Conservation (phyloP, 768 basidiomycete genomes). For the Panellus pusillus region DNA sequence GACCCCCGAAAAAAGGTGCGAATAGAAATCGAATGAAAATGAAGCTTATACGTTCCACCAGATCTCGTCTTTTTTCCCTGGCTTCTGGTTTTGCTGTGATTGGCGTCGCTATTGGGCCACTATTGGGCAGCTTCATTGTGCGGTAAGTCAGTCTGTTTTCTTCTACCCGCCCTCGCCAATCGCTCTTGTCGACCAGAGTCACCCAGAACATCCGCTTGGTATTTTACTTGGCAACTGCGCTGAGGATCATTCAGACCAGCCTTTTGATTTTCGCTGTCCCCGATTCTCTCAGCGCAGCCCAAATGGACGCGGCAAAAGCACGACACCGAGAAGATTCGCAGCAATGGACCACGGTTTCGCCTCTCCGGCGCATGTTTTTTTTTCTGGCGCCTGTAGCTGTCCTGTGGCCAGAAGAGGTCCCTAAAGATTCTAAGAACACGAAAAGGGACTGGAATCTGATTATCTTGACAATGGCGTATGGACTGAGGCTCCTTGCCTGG, state of each 20-base stretch:
- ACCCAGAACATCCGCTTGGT: slow-evolving; percentile 60
- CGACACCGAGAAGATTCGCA: slow-evolving; percentile 33
- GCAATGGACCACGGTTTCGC: slow-evolving; percentile 24
- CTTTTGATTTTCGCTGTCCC: slow-evolving; percentile 65
- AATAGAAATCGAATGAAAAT: too few species aligned
- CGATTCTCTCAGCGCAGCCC: slow-evolving; percentile 64
- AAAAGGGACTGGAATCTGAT: slow-evolving; percentile 65
- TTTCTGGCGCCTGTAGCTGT: slow-evolving; percentile 75
- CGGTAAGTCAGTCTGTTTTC: slow-evolving; percentile 19
- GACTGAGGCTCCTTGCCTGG: slow-evolving; percentile 47
- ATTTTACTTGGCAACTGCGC: slow-evolving; percentile 62
- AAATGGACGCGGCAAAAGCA: slow-evolving; percentile 37
- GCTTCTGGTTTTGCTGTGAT: slow-evolving; percentile 65
- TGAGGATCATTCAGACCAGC: slow-evolving; percentile 51
- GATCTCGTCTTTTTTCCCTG: slow-evolving; percentile 67
- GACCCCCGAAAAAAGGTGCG: slow-evolving; percentile 45
- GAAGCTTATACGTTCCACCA: too few species aligned
- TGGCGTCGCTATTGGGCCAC: slow-evolving; percentile 80
- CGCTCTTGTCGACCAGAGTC: slow-evolving; percentile 9
- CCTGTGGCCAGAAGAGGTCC: slow-evolving; percentile 47
- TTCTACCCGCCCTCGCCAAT: neutral
- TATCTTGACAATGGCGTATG: slow-evolving; percentile 54
- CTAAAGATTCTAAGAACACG: slow-evolving; percentile 32
- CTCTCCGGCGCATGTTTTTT: slow-evolving; percentile 47
- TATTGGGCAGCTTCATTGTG: slow-evolving; percentile 67